Evolutionary conservation across 2,329 filamentous ascomycete species (phyloP).

Genomic region (Penicillium paneum): DNA sequence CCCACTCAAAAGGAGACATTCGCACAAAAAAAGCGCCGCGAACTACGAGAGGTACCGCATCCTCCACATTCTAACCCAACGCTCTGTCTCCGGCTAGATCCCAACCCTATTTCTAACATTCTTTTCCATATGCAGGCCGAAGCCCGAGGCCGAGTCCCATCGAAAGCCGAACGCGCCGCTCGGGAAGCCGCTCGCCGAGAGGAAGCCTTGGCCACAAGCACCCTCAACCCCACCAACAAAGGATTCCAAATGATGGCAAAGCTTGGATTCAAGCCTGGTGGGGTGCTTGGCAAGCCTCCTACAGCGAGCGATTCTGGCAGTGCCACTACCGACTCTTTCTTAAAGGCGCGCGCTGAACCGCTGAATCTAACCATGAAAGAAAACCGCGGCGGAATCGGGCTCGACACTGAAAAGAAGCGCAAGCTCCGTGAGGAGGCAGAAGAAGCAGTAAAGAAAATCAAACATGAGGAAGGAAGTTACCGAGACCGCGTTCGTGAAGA

Average conservation of each 20-base stretch:
- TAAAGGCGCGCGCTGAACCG: constrained; percentile 62
- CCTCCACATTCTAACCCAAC: constrained; percentile 5
- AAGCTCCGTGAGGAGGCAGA: constrained; percentile 64
- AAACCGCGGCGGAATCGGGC: constrained; percentile 75
- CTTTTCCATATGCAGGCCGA: constrained; percentile 53
- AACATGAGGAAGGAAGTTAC: constrained; percentile 67
- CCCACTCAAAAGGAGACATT: constrained; percentile 60
- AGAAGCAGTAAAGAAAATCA: constrained; percentile 56
- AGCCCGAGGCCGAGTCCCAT: constrained; percentile 61
- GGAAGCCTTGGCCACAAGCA: constrained; percentile 68
- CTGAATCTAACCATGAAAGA: constrained; percentile 74
- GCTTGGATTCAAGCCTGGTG: constrained; percentile 81
- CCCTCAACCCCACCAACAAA: constrained; percentile 73
- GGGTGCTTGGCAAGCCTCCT: constrained; percentile 65
- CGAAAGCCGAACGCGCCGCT: constrained; percentile 77
- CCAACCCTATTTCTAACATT: constrained; percentile 30
- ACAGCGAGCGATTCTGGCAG: constrained; percentile 23
- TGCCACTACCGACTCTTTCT: constrained; percentile 5
- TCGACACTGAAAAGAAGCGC: constrained; percentile 79
- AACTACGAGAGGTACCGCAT: constrained; percentile 48
- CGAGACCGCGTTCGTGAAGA: constrained; percentile 68
- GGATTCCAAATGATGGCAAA: constrained; percentile 95
- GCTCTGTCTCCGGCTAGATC: constrained; percentile 50
- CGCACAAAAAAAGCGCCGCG: constrained; percentile 56
- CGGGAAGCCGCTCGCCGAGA: constrained; percentile 71